phyloP scores from a whole-genome alignment of 1,284 basidiomycete species.

The Ceratobasidium sp. region DNA sequence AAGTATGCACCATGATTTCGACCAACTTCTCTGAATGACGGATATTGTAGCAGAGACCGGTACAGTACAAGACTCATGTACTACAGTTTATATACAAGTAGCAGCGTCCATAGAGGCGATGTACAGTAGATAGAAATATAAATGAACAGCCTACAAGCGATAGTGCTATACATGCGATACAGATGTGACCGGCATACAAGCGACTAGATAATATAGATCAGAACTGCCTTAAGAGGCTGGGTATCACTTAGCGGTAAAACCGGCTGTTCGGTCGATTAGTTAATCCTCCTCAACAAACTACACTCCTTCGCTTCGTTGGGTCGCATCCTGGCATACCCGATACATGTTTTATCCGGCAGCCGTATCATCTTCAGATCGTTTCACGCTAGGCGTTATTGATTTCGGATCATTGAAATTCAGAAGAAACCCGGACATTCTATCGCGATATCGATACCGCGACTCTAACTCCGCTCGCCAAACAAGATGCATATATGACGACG shows the following conservation, averaged over 20 bases:
- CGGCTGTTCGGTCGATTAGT: slow-evolving; percentile 7
- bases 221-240: no score
- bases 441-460: slow-evolving; percentile 44
- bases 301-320: slow-evolving; percentile 25
- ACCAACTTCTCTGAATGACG: slow-evolving; percentile 51
- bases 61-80: slow-evolving; percentile 51
- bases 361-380: slow-evolving; percentile 48
- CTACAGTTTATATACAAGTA: no score
- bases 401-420: slow-evolving; percentile 62
- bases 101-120: no score
- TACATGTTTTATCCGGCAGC: slow-evolving; percentile 48
- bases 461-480: slow-evolving; percentile 45
- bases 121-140: no score
- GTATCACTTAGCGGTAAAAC: slow-evolving; percentile 45
- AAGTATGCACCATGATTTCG: slow-evolving; percentile 51
- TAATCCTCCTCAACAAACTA: neutral
- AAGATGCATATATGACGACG: slow-evolving; percentile 42
- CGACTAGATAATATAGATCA: no score
- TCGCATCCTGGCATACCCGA: slow-evolving; percentile 43
- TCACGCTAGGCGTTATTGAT: slow-evolving; percentile 52
- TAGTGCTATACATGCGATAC: no score
- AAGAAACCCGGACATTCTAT: slow-evolving; percentile 45
- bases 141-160: no score
- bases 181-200: no score
- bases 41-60: slow-evolving; percentile 45